These are phyloP conservation scores for Microdochium bolleyi DNA, from an alignment of 2,329 filamentous ascomycete species.

Conservation along the genomic window DNA sequence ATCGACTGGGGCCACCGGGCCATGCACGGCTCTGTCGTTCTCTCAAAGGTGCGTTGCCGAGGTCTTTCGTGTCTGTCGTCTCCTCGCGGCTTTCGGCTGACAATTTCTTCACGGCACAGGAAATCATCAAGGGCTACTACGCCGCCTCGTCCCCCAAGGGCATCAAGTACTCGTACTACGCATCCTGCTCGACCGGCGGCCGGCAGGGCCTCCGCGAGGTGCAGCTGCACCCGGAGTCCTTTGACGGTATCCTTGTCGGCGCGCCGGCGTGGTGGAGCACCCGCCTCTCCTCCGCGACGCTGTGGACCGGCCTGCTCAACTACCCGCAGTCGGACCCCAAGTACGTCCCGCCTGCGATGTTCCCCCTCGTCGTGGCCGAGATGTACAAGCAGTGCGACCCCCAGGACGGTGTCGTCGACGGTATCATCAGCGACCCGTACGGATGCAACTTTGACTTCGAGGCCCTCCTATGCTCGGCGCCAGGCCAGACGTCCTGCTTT, in stretches of 20 bases:
- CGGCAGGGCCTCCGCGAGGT: constrained; percentile 48
- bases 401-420: constrained; percentile 32
- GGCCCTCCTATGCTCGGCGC: constrained; percentile 22
- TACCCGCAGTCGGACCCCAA: constrained; percentile 27
- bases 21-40: constrained; percentile 39
- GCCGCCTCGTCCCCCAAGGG: constrained; percentile 11
- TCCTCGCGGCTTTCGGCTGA: background rate
- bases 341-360: constrained; percentile 30
- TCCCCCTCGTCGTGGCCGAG: constrained; percentile 29
- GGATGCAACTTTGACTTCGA: constrained; percentile 29
- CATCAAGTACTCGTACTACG: constrained; percentile 42
- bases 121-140: constrained; percentile 42
- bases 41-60: constrained; percentile 25
- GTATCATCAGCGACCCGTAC: constrained; percentile 30
- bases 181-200: constrained; percentile 52
- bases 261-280: constrained; percentile 40
- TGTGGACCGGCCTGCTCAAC: constrained; percentile 34
- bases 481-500: constrained; percentile 22
- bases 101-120: constrained; percentile 13
- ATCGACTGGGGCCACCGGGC: constrained; percentile 32
- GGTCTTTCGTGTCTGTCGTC: background rate
- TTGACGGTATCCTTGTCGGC: constrained; percentile 48
- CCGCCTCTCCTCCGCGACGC: constrained; percentile 26
- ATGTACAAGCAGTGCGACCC: constrained; percentile 33
- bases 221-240: constrained; percentile 44